Percentiles rank a stretch among this genome's conserved stretches.
Conservation (phyloP, 2,329 filamentous ascomycete genomes). For the Arachnomyces sp. region DNA sequence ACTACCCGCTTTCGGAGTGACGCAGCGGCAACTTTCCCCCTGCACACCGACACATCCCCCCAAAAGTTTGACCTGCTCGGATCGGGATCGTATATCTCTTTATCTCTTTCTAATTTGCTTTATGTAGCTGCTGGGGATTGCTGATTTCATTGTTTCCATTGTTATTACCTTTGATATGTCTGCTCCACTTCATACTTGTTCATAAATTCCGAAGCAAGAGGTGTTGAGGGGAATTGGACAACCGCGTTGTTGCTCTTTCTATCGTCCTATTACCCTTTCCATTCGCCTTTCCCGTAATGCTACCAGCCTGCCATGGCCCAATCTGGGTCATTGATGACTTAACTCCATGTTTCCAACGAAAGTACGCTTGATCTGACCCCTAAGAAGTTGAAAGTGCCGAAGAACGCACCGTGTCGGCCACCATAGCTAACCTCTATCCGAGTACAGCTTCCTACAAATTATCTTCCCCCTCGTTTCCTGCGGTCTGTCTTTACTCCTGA, state of each 20-base stretch:
- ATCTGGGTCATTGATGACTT: slow-evolving; percentile 56
- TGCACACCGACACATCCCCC: no score
- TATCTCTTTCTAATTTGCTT: no score
- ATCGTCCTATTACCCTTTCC: slow-evolving; percentile 9
- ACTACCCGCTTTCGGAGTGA: no score
- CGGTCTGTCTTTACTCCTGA: slow-evolving; percentile 59
- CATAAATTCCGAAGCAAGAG: no score
- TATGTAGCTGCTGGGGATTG: no score
- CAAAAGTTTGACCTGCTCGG: no score
- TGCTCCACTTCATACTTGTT: no score
- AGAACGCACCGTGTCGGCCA: not conserved
- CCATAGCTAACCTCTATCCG: not conserved
- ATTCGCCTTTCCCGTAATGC: slow-evolving; percentile 33
- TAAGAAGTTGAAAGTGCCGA: no score
- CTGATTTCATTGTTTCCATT: no score
- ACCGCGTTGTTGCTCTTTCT: slow-evolving; percentile 6
- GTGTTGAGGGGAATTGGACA: slow-evolving; percentile 1
- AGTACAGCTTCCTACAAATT: slow-evolving; percentile 56
- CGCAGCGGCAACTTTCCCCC: no score
- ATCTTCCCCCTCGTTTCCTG: slow-evolving; percentile 68
- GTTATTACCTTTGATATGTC: no score
- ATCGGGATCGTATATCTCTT: no score
- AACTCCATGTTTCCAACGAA: slow-evolving; percentile 52
- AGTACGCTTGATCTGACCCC: slow-evolving; percentile 29
- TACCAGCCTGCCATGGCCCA: slow-evolving; percentile 49